phyloP scores from a whole-genome alignment of 352 stramenopile species.

The Globisporangium carolinianum region DNA sequence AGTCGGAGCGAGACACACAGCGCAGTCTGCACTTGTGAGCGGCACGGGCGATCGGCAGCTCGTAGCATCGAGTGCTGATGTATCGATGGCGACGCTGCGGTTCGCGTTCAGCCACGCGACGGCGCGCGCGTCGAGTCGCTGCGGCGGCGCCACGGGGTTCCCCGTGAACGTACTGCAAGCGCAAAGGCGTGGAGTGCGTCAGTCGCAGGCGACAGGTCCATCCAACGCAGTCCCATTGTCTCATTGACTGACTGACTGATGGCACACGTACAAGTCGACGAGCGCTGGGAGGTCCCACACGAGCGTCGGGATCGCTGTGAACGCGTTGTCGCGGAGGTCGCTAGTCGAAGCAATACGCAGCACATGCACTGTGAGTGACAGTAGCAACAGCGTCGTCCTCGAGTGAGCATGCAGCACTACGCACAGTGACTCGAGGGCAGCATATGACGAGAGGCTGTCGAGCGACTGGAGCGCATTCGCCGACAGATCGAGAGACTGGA shows the following conservation, averaged over 20 bases:
- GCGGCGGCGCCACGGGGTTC: constrained; percentile 3
- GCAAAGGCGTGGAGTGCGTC: neutral
- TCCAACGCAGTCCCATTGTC: too few relatives aligned
- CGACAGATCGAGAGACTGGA: neutral
- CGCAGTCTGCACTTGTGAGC: neutral
- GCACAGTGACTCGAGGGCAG: constrained; percentile 1
- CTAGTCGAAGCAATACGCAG: neutral
- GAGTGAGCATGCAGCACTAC: neutral
- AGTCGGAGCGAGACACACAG: neutral
- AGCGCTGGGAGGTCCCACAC: constrained; percentile 4
- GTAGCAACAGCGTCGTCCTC: too few relatives aligned
- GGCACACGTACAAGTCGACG: constrained; percentile 6
- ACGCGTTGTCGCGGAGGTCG: constrained; percentile 6
- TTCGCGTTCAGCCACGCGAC: constrained; percentile 3
- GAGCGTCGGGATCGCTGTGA: constrained; percentile 3
- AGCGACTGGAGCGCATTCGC: constrained; percentile 5
- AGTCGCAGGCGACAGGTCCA: neutral
- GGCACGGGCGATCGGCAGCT: neutral
- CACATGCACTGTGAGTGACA: neutral
- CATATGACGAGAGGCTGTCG: neutral
- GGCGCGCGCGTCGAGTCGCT: neutral
- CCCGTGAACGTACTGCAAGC: constrained; percentile 4
- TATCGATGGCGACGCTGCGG: constrained; percentile 1
- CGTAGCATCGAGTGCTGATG: neutral
- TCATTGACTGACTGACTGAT: neutral